phyloP scores from a whole-genome alignment of 148 eudicot genomes.

The Rhododendron vialii region DNA sequence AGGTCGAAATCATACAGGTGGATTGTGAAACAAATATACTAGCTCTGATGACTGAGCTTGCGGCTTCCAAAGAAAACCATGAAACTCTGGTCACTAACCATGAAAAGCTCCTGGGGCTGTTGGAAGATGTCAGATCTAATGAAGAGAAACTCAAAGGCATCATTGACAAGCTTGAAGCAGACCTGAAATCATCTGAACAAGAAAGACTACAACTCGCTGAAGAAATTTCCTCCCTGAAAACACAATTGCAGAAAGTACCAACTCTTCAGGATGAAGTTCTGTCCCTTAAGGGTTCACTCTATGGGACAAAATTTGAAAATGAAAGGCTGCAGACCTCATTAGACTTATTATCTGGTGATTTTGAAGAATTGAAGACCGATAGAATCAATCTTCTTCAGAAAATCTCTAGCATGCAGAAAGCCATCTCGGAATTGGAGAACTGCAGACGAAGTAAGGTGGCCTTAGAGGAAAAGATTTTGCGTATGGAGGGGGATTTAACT shows the following conservation, averaged over 20 bases:
- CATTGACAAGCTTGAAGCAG: conserved; percentile 33
- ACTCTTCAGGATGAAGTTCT: conserved; percentile 50
- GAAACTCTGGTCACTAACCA: conserved; percentile 34
- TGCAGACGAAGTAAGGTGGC: conserved; percentile 35
- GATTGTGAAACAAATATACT: conserved; percentile 34
- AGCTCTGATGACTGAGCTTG: conserved; percentile 34
- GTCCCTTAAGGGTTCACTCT: conserved; percentile 36
- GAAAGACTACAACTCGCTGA: conserved; percentile 41
- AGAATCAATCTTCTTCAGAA: conserved; percentile 36
- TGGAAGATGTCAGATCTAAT: conserved; percentile 30
- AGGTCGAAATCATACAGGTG: conserved; percentile 16
- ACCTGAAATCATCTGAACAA: conserved; percentile 35
- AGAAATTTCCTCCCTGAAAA: conserved; percentile 42
- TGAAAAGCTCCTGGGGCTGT: conserved; percentile 29
- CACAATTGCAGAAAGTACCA: conserved; percentile 39
- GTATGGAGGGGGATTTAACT: conserved; percentile 57
- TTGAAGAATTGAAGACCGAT: conserved; percentile 38
- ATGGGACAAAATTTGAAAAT: conserved; percentile 39
- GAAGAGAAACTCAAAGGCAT: conserved; percentile 36
- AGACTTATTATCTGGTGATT: conserved; percentile 33
- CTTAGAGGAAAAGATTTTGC: conserved; percentile 53
- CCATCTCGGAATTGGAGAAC: conserved; percentile 39
- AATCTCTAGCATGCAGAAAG: conserved; percentile 35
- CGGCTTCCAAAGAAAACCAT: conserved; percentile 38
- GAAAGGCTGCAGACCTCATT: conserved; percentile 39